Evolutionary conservation across 164 flowering plant genomes (phyloP).

Genomic region (Stephania japonica): DNA sequence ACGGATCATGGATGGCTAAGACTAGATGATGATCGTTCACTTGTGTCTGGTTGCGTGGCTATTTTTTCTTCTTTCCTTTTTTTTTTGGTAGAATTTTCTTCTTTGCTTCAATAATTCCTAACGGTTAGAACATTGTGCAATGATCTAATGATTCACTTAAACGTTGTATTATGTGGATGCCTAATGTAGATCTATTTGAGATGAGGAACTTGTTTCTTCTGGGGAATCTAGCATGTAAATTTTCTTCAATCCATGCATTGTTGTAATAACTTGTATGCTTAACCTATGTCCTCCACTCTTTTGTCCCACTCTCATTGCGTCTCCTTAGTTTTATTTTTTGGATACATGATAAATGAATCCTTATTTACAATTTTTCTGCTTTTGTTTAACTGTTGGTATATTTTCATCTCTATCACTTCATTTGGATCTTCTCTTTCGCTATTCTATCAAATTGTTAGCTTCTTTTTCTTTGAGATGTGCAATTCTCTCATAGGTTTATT

Average conservation of each 20-base stretch:
- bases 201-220: no score
- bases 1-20: background rate
- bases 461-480: background rate
- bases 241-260: no score
- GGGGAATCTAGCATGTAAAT: no score
- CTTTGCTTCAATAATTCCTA: background rate
- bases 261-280: no score
- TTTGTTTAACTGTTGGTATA: background rate
- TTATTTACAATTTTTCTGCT: background rate
- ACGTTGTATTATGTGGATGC: background rate
- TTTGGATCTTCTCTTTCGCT: no score
- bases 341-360: no score
- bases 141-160: background rate
- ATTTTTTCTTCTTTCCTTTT: background rate
- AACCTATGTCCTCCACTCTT: no score
- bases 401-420: no score
- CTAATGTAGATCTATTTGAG: background rate
- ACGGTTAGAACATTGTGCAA: background rate
- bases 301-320: background rate
- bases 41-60: background rate
- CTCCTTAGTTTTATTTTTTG: background rate
- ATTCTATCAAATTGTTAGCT: no score
- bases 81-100: no score
- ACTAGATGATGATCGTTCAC: background rate
- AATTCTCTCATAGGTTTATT: background rate